A percentile compares a stretch with the other conserved stretches of the same genome.
Evolutionary conservation across 768 basidiomycete species (phyloP).

Genomic region (Lactarius tabidus): DNA sequence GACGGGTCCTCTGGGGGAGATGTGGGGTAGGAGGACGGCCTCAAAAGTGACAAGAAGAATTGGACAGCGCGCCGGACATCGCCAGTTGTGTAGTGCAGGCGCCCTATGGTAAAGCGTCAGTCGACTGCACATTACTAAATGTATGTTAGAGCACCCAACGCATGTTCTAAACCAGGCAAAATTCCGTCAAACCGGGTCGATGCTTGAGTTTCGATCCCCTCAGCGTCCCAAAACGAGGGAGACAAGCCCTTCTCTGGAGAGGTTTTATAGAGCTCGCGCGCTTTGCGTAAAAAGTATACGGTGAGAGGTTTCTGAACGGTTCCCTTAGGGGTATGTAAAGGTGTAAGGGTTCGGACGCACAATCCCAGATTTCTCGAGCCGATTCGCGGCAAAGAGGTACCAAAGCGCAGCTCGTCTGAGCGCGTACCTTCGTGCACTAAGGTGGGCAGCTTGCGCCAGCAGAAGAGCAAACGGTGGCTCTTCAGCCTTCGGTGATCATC

Average conservation of each 20-base stretch:
- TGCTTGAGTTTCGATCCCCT: constrained; percentile 43
- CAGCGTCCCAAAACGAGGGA: constrained; percentile 77
- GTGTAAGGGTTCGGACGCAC: constrained; percentile 42
- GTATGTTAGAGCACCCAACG: constrained; percentile 50
- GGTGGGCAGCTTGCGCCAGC: constrained; percentile 71
- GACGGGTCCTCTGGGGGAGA: constrained; percentile 20
- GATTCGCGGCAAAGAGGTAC: constrained; percentile 73
- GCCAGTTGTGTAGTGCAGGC: constrained; percentile 88
- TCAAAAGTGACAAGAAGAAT: constrained; percentile 72
- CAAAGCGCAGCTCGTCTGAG: constrained; percentile 68
- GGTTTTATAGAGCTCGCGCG: constrained; percentile 56
- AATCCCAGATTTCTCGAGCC: constrained; percentile 79
- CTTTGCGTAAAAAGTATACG: constrained; percentile 72
- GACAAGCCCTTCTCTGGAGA: constrained; percentile 58
- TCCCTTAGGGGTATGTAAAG: constrained; percentile 7
- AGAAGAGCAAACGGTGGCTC: constrained; percentile 78
- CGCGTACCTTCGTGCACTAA: constrained; percentile 55
- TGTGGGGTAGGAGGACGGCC: constrained; percentile 37
- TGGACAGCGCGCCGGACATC: constrained; percentile 71
- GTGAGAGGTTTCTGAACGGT: constrained; percentile 74
- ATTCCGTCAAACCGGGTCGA: constrained; percentile 56
- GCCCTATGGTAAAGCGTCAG: constrained; percentile 45
- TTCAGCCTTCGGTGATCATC: constrained; percentile 55
- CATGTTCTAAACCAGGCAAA: constrained; percentile 71
- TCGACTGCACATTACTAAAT: background rate